These are phyloP conservation scores for Naganishia liquefaciens DNA, from an alignment of 1,284 basidiomycete species.

Conservation along the genomic window DNA sequence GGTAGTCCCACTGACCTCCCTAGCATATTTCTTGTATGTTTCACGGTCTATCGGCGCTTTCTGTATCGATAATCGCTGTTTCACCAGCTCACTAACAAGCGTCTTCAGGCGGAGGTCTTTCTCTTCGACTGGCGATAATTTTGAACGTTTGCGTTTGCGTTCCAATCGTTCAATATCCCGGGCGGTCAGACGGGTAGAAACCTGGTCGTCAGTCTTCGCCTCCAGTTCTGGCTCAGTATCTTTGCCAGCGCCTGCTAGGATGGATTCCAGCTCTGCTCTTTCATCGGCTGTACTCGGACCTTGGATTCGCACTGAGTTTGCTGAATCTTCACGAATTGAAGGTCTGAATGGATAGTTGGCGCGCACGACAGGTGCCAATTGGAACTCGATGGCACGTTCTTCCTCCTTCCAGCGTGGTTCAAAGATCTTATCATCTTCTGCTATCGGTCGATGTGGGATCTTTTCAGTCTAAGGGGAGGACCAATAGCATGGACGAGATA, in stretches of 20 bases:
- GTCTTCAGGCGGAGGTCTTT: constrained; percentile 83
- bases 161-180: constrained; percentile 46
- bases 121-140: constrained; percentile 44
- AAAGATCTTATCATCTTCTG: constrained; percentile 11
- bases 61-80: constrained; percentile 88
- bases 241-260: constrained; percentile 53
- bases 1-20: constrained; percentile 66
- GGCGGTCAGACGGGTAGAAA: background rate
- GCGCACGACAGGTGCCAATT: constrained; percentile 21
- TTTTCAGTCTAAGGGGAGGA: constrained; percentile 7
- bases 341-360: background rate
- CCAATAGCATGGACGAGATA: too few species aligned
- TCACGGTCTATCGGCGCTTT: constrained; percentile 77
- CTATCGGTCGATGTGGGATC: background rate
- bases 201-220: constrained; percentile 34
- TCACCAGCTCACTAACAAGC: constrained; percentile 84
- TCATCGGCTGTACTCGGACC: background rate
- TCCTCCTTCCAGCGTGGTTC: constrained; percentile 23
- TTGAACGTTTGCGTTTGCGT: background rate
- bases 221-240: constrained; percentile 53
- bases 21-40: constrained; percentile 90
- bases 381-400: constrained; percentile 9
- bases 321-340: background rate
- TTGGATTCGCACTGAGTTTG: background rate
- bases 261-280: constrained; percentile 46